These are phyloP conservation scores for Suillus paluster DNA, from an alignment of 768 basidiomycete species.

Conservation along the genomic window DNA sequence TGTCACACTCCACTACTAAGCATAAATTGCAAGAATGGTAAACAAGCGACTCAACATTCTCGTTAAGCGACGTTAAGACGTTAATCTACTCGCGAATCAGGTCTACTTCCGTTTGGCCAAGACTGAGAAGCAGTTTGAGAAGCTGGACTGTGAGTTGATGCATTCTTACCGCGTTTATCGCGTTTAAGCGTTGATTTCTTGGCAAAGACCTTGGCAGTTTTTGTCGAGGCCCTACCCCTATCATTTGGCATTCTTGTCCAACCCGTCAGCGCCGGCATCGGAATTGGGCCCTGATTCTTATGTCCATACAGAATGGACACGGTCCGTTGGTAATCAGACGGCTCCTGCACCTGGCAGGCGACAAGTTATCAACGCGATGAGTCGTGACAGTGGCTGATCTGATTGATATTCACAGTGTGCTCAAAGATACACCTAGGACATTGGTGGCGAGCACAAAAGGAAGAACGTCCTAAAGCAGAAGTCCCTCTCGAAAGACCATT, in stretches of 20 bases:
- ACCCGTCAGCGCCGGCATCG: background rate
- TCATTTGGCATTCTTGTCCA: background rate
- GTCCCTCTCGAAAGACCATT: too few relatives aligned
- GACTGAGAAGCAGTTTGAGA: background rate
- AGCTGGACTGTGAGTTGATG: background rate
- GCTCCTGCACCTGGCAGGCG: background rate
- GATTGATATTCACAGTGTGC: background rate
- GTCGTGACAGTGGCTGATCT: background rate
- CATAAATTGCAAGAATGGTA: background rate
- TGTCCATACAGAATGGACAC: background rate
- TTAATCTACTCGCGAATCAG: background rate
- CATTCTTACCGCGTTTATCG: background rate
- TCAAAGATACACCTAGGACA: background rate
- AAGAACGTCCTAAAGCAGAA: background rate
- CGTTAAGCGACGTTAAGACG: background rate
- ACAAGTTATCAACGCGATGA: background rate
- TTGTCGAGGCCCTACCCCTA: background rate
- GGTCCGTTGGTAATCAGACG: background rate
- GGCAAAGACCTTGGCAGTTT: too few relatives aligned
- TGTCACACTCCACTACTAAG: background rate
- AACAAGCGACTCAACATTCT: background rate
- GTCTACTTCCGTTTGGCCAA: background rate
- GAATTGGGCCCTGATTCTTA: background rate
- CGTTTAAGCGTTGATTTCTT: background rate
- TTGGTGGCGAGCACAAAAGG: background rate